Percentiles rank a stretch among this genome's conserved stretches.
These are phyloP conservation scores for Mycena metata DNA, from an alignment of 768 basidiomycete species.

Conservation along the genomic window DNA sequence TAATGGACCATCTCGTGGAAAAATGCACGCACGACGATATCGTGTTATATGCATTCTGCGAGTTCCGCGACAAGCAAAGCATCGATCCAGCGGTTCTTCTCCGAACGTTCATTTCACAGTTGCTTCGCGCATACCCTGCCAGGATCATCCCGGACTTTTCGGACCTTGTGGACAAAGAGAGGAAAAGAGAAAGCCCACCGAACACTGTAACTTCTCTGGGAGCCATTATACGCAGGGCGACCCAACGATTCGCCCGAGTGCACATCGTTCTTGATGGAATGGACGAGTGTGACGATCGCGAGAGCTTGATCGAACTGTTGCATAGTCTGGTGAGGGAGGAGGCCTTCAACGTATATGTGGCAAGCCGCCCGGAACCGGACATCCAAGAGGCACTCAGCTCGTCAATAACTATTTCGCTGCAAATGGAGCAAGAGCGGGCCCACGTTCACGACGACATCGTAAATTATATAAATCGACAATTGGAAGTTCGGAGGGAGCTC, in stretches of 20 bases:
- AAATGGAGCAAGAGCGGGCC: background rate
- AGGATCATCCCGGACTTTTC: background rate
- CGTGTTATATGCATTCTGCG: conserved; percentile 20
- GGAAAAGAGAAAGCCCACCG: background rate
- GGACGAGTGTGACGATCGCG: conserved; percentile 4
- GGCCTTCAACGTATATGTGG: background rate
- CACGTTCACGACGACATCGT: conserved; percentile 4
- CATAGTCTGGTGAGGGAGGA: background rate
- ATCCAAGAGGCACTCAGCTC: background rate
- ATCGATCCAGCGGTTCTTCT: background rate
- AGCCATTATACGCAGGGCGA: background rate
- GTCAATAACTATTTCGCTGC: background rate
- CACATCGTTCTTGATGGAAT: conserved; percentile 1
- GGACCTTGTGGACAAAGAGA: background rate
- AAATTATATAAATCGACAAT: background rate
- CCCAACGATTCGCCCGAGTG: background rate
- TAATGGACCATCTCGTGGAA: conserved; percentile 1
- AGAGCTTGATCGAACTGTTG: background rate
- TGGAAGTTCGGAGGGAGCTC: background rate
- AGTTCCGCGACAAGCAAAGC: conserved; percentile 1
- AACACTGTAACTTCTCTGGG: background rate
- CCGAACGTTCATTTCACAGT: conserved; percentile 1
- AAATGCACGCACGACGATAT: background rate
- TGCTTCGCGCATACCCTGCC: conserved; percentile 1
- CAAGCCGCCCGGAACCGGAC: conserved; percentile 2